Conservation (phyloP, 768 basidiomycete species). For the Cubamyces lactineus region DNA sequence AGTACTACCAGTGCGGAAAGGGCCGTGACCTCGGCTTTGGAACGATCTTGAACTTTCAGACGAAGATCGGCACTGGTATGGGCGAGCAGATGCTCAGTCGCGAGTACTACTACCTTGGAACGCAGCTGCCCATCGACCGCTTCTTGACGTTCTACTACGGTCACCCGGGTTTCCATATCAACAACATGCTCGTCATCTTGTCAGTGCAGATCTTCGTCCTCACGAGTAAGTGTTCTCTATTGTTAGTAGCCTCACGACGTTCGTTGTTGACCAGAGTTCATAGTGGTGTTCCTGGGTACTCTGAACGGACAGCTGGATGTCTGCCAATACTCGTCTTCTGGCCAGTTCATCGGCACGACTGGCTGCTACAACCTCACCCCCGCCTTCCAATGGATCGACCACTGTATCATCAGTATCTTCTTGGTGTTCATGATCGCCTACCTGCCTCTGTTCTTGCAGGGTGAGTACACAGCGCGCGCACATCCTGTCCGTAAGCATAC, state of each 20-base stretch:
- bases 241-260: background rate
- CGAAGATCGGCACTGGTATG: constrained; percentile 99
- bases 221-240: constrained; percentile 61
- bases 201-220: constrained; percentile 96
- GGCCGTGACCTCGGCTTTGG: constrained; percentile 99
- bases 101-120: constrained; percentile 98
- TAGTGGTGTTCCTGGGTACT: constrained; percentile 95
- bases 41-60: constrained; percentile 99
- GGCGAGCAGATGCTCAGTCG: constrained; percentile 99
- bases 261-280: constrained; percentile 25
- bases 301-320: constrained; percentile 80
- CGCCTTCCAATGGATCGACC: constrained; percentile 93
- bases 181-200: constrained; percentile 98
- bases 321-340: constrained; percentile 75
- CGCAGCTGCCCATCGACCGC: constrained; percentile 95
- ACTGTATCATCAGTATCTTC: constrained; percentile 97
- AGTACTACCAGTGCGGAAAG: constrained; percentile 99
- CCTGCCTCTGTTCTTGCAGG: constrained; percentile 93
- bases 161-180: constrained; percentile 99
- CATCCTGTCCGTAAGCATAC: background rate
- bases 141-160: constrained; percentile 99
- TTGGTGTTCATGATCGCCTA: constrained; percentile 98
- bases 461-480: constrained; percentile 43
- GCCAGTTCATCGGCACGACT: constrained; percentile 73
- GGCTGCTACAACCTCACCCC: constrained; percentile 96